Evolutionary conservation across 768 basidiomycete species (phyloP).

Genomic region (Cantharellus cinnabarinus): DNA sequence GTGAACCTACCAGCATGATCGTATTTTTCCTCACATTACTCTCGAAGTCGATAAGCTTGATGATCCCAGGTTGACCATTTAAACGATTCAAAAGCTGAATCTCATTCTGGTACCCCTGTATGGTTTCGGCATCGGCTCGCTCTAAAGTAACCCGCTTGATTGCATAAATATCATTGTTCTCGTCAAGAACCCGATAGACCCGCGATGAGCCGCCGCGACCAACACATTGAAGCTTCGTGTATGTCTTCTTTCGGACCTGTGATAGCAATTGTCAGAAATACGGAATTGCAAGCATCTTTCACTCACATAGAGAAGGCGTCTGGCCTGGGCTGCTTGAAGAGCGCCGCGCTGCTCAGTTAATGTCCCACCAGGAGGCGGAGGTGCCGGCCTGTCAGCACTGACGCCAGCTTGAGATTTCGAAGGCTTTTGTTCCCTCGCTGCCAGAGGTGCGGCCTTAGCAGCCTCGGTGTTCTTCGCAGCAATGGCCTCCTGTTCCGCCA

Average conservation of each 20-base stretch:
- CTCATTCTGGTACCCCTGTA: constrained; percentile 90
- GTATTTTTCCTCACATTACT: constrained; percentile 60
- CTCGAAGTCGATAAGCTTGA: constrained; percentile 79
- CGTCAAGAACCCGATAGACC: constrained; percentile 76
- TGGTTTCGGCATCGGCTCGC: constrained; percentile 71
- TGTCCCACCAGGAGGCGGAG: background rate
- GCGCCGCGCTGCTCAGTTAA: background rate
- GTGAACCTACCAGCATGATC: constrained; percentile 34
- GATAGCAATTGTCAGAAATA: background rate
- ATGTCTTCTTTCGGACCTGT: constrained; percentile 32
- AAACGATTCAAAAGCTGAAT: constrained; percentile 83
- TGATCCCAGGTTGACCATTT: constrained; percentile 83
- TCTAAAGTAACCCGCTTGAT: constrained; percentile 86
- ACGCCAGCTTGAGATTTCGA: background rate
- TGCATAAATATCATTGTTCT: constrained; percentile 49
- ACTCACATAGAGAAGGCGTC: constrained; percentile 4
- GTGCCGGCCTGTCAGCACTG: constrained; percentile 1
- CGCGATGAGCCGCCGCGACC: constrained; percentile 92
- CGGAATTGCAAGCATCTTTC: background rate
- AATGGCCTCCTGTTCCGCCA: background rate
- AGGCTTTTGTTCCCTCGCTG: background rate
- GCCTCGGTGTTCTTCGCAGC: background rate
- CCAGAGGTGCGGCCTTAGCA: background rate
- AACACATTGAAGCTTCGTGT: constrained; percentile 71
- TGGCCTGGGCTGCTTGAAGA: background rate